phyloP scores from a whole-genome alignment of 73 alveolate genomes.

The Paramecium pentaurelia region DNA sequence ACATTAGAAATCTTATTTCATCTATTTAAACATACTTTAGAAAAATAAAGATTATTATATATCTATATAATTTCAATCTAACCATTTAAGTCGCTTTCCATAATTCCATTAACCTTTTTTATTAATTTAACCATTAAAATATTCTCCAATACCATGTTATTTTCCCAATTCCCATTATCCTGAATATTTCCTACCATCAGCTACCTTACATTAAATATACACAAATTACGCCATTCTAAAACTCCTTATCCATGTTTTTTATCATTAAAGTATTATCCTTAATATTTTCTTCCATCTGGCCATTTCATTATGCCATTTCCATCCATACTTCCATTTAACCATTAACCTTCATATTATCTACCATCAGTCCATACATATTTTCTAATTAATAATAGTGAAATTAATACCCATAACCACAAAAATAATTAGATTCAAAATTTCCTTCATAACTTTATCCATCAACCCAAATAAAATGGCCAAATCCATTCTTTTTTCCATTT shows the following conservation, averaged over 20 bases:
- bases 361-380: slow-evolving; percentile 9
- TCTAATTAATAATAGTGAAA: background rate
- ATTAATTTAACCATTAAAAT: background rate
- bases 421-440: background rate
- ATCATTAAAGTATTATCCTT: slow-evolving; percentile 53
- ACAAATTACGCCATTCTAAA: background rate
- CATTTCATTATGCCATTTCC: slow-evolving; percentile 61
- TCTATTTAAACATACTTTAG: background rate
- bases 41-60: background rate
- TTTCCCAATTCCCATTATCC: slow-evolving; percentile 24
- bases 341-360: slow-evolving; percentile 59
- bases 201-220: slow-evolving; percentile 16
- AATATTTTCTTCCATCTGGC: slow-evolving; percentile 66
- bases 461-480: background rate
- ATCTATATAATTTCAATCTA: background rate
- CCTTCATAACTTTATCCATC: slow-evolving; percentile 66
- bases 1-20: background rate
- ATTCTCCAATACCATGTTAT: slow-evolving; percentile 22
- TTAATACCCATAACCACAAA: slow-evolving; percentile 8
- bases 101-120: slow-evolving; percentile 9
- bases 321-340: slow-evolving; percentile 58
- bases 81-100: slow-evolving; percentile 14
- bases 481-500: background rate
- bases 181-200: slow-evolving; percentile 35
- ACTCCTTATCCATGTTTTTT: slow-evolving; percentile 63